phyloP scores from a whole-genome alignment of 2,329 filamentous ascomycete species.

The Fonsecaea monophora region DNA sequence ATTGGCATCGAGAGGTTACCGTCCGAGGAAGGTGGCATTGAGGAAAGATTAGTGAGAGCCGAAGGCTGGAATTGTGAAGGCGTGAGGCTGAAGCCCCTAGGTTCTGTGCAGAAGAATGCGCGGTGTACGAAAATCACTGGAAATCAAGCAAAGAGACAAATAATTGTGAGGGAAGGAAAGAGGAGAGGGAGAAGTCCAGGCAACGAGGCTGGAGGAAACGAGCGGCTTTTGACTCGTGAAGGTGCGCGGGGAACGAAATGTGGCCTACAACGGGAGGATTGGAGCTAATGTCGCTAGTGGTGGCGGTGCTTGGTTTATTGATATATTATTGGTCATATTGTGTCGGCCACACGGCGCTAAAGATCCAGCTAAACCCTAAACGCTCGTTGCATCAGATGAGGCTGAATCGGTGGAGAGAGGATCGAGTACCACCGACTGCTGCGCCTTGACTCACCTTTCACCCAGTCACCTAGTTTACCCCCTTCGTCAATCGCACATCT shows the following conservation, averaged over 20 bases:
- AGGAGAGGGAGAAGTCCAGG: neutral
- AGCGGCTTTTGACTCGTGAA: neutral
- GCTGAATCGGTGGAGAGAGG: neutral
- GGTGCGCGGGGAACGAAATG: slow-evolving; percentile 3
- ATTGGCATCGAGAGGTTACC: neutral
- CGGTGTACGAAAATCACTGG: too few relatives aligned
- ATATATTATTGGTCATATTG: neutral
- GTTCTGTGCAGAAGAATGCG: neutral
- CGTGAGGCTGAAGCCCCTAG: neutral
- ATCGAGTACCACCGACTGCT: neutral
- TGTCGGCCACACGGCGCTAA: slow-evolving; percentile 1
- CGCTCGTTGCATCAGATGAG: slow-evolving; percentile 3
- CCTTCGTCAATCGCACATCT: neutral
- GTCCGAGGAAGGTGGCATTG: slow-evolving; percentile 1
- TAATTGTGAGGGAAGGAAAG: neutral
- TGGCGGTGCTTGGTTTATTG: neutral
- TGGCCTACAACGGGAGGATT: slow-evolving; percentile 7
- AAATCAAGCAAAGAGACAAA: neutral
- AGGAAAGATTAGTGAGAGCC: neutral
- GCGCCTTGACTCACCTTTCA: neutral
- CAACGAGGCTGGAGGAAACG: slow-evolving; percentile 14
- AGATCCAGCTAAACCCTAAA: neutral
- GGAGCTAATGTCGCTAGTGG: neutral
- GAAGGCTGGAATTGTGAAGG: neutral
- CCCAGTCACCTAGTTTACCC: too few relatives aligned